Base-by-base conservation (phyloP, 139 green algal genomes). In the Choricystis sp. region DNA sequence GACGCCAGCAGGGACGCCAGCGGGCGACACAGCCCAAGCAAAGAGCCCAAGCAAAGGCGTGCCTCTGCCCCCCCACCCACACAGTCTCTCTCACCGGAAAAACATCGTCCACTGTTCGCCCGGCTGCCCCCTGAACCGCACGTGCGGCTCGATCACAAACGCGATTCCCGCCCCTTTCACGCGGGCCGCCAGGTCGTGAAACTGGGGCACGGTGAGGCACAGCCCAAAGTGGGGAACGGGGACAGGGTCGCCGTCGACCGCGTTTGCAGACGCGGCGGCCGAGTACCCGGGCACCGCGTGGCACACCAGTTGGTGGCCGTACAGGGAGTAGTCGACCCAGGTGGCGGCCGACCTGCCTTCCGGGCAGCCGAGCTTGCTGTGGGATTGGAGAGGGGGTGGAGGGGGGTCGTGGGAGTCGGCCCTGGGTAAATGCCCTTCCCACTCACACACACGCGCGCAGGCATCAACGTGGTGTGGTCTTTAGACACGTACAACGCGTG, bases 101-200 rank as follows among this genome's bases (percentile, higher is more conserved):
- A 95, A 95, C 83, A 92, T 92, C 23, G 85, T 93, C 76, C 69
- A 86, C 75, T 94, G 87, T 66, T 77, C 69, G 1, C 79, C 76
- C 14, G 78, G 69, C 61, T 74, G 60, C 23, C 72, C 75, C 61
- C 74, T 2, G 62, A 94, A 94, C 1, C 86, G 69, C 23, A 92
- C 55, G 74, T 94, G 86, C 14, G 89, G 89, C 68, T 87, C 67
- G 1, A 94, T 85, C 1, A 80, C 73, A 56, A 95, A 94, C 29
- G 69, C 20, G 24, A 89, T 62, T 29, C 69, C 72, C 2, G 59
- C 31, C 20, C 67, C 29, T 31, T 69, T 56, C 2, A 93, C 55
- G 3, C 70, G 65, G n/a, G 64, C 57, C 19, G 88, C 79, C 28
- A 95, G 79, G 3, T 28, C 29, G 49, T 93, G 75, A 62, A 96